phyloP scores from a whole-genome alignment of 371 early-diverging fungal genomes.

The Mucor indicus region DNA sequence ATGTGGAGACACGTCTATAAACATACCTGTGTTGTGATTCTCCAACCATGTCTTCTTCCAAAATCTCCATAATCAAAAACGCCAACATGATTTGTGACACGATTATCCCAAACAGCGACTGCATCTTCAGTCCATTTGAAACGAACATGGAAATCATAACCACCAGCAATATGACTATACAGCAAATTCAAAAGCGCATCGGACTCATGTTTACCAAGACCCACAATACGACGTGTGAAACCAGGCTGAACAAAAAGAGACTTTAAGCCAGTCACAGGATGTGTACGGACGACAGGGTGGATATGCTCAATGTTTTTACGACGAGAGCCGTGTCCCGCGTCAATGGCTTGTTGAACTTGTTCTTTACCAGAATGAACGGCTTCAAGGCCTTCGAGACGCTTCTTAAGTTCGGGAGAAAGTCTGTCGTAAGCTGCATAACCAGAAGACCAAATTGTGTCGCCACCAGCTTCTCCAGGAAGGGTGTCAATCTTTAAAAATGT shows the following conservation, averaged over 20 bases:
- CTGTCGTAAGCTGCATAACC: conserved; percentile 56
- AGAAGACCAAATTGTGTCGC: conserved; percentile 48
- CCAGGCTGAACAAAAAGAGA: conserved; percentile 57
- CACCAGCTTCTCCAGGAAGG: conserved; percentile 45
- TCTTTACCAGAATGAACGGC: conserved; percentile 59
- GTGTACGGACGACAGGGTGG: conserved; percentile 66
- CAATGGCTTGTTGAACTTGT: conserved; percentile 33
- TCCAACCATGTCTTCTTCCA: conserved; percentile 31
- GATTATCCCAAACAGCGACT: conserved; percentile 66
- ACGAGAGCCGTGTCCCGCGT: conserved; percentile 39
- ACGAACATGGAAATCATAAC: conserved; percentile 63
- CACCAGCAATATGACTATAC: conserved; percentile 46
- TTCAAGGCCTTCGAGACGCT: conserved; percentile 56
- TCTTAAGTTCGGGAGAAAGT: conserved; percentile 53
- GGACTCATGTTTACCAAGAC: conserved; percentile 52
- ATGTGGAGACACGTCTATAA: too few relatives aligned
- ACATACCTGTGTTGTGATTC: conserved; percentile 30
- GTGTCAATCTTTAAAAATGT: conserved; percentile 47
- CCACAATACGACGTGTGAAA: conserved; percentile 61
- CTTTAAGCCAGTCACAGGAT: conserved; percentile 72
- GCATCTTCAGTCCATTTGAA: conserved; percentile 55
- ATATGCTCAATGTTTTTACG: conserved; percentile 39
- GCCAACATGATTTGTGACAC: conserved; percentile 43
- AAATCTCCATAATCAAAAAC: conserved; percentile 7
- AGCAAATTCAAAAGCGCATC: conserved; percentile 54